Conservation (phyloP, 345 rosid genomes). For the Eucalyptus melliodora region DNA sequence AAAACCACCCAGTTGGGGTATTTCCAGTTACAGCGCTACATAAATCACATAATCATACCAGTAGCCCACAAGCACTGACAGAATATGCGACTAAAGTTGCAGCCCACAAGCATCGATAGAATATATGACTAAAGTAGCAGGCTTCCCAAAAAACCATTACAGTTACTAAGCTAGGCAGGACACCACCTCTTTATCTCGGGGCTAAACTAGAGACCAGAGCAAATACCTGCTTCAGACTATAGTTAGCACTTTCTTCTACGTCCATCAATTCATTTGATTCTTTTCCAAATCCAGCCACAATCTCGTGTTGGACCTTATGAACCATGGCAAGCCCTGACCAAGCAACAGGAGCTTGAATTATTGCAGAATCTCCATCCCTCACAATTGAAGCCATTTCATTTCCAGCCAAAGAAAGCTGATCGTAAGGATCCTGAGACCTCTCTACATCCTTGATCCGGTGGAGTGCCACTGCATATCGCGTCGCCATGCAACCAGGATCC, state of each 20-base stretch:
- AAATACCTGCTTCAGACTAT: conserved; percentile 80
- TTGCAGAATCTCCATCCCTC: conserved; percentile 86
- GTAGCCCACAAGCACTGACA: neutral
- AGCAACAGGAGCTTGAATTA: conserved; percentile 61
- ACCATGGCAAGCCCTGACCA: conserved; percentile 95
- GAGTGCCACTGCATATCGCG: conserved; percentile 87
- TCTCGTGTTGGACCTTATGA: conserved; percentile 87
- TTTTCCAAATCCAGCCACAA: conserved; percentile 67
- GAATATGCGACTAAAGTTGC: neutral
- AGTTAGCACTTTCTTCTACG: conserved; percentile 62
- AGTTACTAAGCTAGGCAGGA: neutral
- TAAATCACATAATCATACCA: neutral
- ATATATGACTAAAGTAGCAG: neutral
- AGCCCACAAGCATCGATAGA: neutral
- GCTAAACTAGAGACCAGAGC: neutral
- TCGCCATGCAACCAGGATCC: conserved; percentile 91
- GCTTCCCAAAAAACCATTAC: neutral
- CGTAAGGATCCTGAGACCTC: conserved; percentile 86
- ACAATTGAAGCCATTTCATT: conserved; percentile 95
- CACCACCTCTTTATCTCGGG: neutral
- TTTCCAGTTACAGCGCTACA: neutral
- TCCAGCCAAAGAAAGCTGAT: conserved; percentile 85
- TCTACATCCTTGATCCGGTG: conserved; percentile 88
- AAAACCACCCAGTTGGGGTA: neutral
- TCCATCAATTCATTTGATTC: conserved; percentile 49